Evolutionary conservation across 441 rosid species (phyloP).

Genomic region (Adansonia rubrostipa): DNA sequence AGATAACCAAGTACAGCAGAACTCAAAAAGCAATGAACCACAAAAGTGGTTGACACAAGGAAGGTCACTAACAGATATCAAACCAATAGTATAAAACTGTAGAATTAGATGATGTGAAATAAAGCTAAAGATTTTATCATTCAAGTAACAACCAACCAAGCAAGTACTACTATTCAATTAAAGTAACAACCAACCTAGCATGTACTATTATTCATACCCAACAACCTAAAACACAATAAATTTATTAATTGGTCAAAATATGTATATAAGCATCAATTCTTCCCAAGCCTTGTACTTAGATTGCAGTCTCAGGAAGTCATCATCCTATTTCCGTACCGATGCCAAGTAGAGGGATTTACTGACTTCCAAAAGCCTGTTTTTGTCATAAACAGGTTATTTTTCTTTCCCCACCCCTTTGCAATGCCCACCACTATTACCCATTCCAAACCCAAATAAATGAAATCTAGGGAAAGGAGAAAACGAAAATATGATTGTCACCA

Average conservation of each 20-base stretch:
- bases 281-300: not conserved
- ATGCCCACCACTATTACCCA: not conserved
- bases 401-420: not conserved
- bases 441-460: not conserved
- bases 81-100: not conserved
- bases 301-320: not conserved
- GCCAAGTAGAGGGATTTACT: constrained; percentile 1
- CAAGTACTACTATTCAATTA: too few species aligned
- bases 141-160: not conserved
- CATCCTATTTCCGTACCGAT: not conserved
- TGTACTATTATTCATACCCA: not conserved
- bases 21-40: not conserved
- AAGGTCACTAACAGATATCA: not conserved
- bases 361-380: not conserved
- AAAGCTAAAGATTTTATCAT: not conserved
- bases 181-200: too few species aligned
- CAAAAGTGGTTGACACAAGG: not conserved
- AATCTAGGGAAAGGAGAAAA: not conserved
- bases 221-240: not conserved
- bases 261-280: not conserved
- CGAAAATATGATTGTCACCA: too few species aligned
- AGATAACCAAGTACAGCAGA: not conserved
- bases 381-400: not conserved
- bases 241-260: not conserved
- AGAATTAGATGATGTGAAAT: not conserved